Percentiles rank a stretch among this genome's conserved stretches.
These are phyloP conservation scores for Wickerhamiella siamensis DNA, from an alignment of 805 yeast genomes.

Conservation along the genomic window DNA sequence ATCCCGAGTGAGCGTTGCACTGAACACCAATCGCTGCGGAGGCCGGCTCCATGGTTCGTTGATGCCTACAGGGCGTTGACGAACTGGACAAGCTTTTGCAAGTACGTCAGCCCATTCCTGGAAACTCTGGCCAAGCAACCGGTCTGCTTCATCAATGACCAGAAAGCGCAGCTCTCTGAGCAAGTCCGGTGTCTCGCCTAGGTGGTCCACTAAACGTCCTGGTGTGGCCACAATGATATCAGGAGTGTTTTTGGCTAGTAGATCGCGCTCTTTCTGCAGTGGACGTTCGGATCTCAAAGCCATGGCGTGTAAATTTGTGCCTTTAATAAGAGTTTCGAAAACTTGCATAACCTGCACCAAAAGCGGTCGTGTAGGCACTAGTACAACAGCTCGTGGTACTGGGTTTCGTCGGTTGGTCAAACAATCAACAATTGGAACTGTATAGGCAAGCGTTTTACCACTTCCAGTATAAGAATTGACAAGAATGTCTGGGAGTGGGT, in stretches of 20 bases:
- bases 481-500: conserved; percentile 40
- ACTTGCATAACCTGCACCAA: conserved; percentile 67
- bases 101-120: conserved; percentile 74
- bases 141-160: conserved; percentile 86
- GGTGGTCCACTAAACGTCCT: conserved; percentile 65
- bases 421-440: conserved; percentile 66
- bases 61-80: not conserved
- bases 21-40: conserved; percentile 60
- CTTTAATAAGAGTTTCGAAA: conserved; percentile 43
- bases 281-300: conserved; percentile 43
- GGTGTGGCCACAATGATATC: conserved; percentile 47
- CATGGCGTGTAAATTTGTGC: conserved; percentile 50
- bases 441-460: conserved; percentile 85
- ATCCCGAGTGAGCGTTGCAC: conserved; percentile 89
- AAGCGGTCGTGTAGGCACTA: conserved; percentile 85
- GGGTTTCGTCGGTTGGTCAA: conserved; percentile 52
- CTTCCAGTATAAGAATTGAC: conserved; percentile 95
- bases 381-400: conserved; percentile 53
- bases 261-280: conserved; percentile 46
- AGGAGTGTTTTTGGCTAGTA: conserved; percentile 26
- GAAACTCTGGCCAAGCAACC: conserved; percentile 84
- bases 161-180: conserved; percentile 45
- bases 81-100: conserved; percentile 13
- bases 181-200: conserved; percentile 33
- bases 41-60: conserved; percentile 20